A percentile compares a stretch with the other conserved stretches of the same genome.
phyloP scores from a whole-genome alignment of 1,284 basidiomycete genomes.

The Cryptococcus jaspeensis region DNA sequence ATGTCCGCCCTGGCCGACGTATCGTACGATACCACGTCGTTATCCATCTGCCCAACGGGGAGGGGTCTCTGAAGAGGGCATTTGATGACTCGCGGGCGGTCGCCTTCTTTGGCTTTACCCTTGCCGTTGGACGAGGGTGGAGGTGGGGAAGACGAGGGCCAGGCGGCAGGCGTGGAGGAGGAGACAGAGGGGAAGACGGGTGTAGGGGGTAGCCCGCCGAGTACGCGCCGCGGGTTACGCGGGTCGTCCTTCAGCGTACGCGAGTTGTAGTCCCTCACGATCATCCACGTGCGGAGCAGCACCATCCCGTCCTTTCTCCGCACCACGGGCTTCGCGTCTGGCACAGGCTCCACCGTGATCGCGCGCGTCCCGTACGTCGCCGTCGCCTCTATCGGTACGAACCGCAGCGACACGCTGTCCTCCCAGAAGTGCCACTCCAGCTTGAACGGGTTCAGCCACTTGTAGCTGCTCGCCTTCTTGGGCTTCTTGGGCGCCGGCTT shows the following conservation, averaged over 20 bases:
- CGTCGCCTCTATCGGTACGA: background rate
- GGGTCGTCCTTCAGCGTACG: background rate
- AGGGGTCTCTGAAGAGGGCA: background rate
- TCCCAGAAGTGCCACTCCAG: background rate
- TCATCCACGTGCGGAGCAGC: background rate
- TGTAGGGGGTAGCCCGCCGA: background rate
- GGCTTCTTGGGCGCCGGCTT: too few species aligned
- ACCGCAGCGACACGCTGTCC: background rate
- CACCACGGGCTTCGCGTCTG: background rate
- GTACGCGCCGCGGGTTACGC: background rate
- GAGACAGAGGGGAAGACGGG: background rate
- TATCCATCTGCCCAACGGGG: background rate
- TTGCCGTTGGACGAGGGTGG: too few species aligned
- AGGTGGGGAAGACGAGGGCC: background rate
- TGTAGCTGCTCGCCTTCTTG: background rate
- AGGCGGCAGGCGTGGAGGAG: background rate
- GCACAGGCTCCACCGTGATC: background rate
- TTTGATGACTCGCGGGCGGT: background rate
- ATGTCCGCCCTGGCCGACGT: background rate
- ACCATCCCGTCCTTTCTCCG: background rate
- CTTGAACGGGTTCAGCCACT: background rate
- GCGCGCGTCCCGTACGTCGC: background rate
- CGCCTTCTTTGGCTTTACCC: background rate
- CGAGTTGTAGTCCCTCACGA: background rate
- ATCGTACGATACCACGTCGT: background rate